Conservation (phyloP, 2,329 filamentous ascomycete species). For the Ceratocystiopsis brevicomis region DNA sequence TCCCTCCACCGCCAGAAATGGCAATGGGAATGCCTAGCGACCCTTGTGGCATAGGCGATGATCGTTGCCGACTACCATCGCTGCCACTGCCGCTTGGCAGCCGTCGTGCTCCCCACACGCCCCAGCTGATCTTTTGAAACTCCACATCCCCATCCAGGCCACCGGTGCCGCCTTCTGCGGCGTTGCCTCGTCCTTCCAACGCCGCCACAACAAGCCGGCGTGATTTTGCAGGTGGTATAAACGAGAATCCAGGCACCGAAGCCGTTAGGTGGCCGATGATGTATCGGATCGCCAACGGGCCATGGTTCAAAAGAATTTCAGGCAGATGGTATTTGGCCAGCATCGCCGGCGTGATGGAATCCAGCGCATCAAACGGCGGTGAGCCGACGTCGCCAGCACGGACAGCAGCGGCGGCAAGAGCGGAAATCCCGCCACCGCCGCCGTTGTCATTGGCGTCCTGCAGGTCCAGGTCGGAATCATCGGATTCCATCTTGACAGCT, state of each 20-base stretch:
- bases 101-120: slow-evolving; percentile 74
- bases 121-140: slow-evolving; percentile 96
- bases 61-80: slow-evolving; percentile 15
- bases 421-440: slow-evolving; percentile 6
- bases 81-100: slow-evolving; percentile 13
- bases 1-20: slow-evolving; percentile 15
- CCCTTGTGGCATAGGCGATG: slow-evolving; percentile 19
- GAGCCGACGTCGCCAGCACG: slow-evolving; percentile 18
- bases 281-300: slow-evolving; percentile 82
- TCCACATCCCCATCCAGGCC: slow-evolving; percentile 51
- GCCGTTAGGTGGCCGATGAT: slow-evolving; percentile 90
- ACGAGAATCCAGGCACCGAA: slow-evolving; percentile 78
- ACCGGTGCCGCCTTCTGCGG: slow-evolving; percentile 30
- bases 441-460: slow-evolving; percentile 42
- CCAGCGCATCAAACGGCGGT: slow-evolving; percentile 47
- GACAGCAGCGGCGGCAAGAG: not conserved
- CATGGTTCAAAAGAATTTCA: slow-evolving; percentile 73
- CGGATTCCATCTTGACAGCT: slow-evolving; percentile 34
- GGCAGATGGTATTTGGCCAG: slow-evolving; percentile 81
- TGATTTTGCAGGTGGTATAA: slow-evolving; percentile 76
- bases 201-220: slow-evolving; percentile 82
- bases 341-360: slow-evolving; percentile 67
- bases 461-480: slow-evolving; percentile 78
- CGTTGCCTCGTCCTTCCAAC: slow-evolving; percentile 54
- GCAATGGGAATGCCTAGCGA: slow-evolving; percentile 38